Conservation (phyloP, 331 rosid genomes). For the Quercus tomentella region DNA sequence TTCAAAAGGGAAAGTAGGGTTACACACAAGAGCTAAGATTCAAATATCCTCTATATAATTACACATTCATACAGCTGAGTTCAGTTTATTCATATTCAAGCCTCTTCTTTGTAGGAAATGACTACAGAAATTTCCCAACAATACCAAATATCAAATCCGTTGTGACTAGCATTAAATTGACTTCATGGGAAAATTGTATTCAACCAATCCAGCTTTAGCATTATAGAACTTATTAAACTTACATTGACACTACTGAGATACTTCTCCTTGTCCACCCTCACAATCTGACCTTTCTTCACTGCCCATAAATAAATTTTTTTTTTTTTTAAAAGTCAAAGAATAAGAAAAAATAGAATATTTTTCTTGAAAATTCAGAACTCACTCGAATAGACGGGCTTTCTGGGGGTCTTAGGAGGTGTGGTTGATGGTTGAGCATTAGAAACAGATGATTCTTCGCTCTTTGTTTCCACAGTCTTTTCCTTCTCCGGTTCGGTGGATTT, state of each 20-base stretch:
- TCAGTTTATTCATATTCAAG: too few species aligned
- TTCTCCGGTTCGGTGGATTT: conserved; percentile 53
- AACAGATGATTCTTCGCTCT: conserved; percentile 35
- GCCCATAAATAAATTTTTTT: conserved; percentile 13
- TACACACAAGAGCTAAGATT: background rate
- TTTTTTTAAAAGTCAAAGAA: background rate
- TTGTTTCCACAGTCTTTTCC: conserved; percentile 32
- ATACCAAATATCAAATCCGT: too few species aligned
- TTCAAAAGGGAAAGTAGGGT: background rate
- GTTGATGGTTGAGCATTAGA: conserved; percentile 55
- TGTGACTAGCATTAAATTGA: too few species aligned
- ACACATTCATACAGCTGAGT: too few species aligned
- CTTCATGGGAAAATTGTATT: too few species aligned
- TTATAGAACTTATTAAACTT: conserved; percentile 9
- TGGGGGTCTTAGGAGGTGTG: conserved; percentile 42
- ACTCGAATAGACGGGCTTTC: conserved; percentile 87
- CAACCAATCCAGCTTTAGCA: too few species aligned
- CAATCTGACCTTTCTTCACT: conserved; percentile 99
- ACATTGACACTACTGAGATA: conserved; percentile 86
- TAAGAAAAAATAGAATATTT: background rate
- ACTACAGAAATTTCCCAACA: background rate
- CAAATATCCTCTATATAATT: too few species aligned
- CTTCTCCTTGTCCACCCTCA: conserved; percentile 92
- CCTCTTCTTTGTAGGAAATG: background rate
- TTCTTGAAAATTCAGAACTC: conserved; percentile 23